Conservation (phyloP, 371 early-diverging fungal species). For the Syncephalis fuscata region DNA sequence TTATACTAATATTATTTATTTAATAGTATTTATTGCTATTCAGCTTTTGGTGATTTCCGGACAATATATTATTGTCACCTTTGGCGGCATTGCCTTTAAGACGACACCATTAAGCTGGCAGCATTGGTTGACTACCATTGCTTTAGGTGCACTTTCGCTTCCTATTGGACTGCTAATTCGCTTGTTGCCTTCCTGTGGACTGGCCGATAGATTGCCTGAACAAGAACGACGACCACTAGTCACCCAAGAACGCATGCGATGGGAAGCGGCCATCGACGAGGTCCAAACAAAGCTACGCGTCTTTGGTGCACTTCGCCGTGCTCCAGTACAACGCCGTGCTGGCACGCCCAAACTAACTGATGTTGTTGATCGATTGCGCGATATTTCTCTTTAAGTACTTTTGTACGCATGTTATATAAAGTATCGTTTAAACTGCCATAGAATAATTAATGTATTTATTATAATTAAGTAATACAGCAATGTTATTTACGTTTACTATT, state of each 20-base stretch:
- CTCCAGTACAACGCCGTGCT: too few relatives aligned
- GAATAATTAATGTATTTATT: too few relatives aligned
- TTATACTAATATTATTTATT: constrained; percentile 25
- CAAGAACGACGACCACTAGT: constrained; percentile 29
- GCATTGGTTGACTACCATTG: constrained; percentile 70
- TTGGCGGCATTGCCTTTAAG: constrained; percentile 81
- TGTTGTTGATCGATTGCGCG: too few relatives aligned
- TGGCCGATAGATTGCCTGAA: constrained; percentile 2
- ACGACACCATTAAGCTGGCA: constrained; percentile 40
- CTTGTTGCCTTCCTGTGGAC: constrained; percentile 39
- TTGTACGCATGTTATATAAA: too few relatives aligned
- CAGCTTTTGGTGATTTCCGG: constrained; percentile 45
- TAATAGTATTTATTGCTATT: constrained; percentile 23
- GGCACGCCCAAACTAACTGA: too few relatives aligned
- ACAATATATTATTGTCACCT: constrained; percentile 74
- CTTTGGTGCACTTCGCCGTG: constrained; percentile 18
- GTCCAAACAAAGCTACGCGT: constrained; percentile 22
- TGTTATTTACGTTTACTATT: too few relatives aligned
- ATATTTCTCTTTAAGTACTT: too few relatives aligned
- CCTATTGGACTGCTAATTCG: constrained; percentile 66
- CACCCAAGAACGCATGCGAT: constrained; percentile 25
- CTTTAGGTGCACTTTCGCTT: constrained; percentile 64
- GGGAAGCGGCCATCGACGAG: constrained; percentile 28
- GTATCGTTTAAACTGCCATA: too few relatives aligned
- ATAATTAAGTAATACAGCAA: too few relatives aligned